Evolutionary conservation across 768 basidiomycete species (phyloP).

Genomic region (Saitozyma podzolica): DNA sequence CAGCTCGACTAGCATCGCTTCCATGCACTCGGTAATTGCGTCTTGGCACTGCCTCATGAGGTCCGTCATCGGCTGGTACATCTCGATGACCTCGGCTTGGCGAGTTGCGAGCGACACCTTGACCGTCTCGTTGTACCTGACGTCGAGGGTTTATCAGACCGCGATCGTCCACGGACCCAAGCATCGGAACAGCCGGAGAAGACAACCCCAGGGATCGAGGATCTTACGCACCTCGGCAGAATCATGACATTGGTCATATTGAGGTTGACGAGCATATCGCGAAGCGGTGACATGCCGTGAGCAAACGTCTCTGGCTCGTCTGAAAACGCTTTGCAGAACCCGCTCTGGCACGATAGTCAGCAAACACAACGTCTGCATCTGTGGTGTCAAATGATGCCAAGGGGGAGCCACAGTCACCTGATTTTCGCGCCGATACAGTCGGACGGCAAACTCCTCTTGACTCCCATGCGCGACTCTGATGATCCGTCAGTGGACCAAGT

Average conservation of each 20-base stretch:
- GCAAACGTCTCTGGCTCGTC: constrained; percentile 96
- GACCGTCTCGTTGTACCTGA: constrained; percentile 85
- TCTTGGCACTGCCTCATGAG: constrained; percentile 89
- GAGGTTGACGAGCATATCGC: constrained; percentile 88
- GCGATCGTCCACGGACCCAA: not conserved
- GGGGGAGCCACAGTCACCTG: constrained; percentile 56
- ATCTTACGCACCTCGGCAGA: constrained; percentile 70
- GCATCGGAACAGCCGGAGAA: not conserved
- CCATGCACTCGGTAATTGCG: constrained; percentile 92
- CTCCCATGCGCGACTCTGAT: constrained; percentile 77
- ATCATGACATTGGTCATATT: constrained; percentile 85
- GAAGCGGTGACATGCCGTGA: constrained; percentile 84
- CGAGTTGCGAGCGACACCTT: constrained; percentile 78
- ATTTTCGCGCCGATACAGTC: constrained; percentile 87
- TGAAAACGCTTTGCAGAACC: constrained; percentile 95
- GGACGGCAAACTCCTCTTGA: constrained; percentile 88
- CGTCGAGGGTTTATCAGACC: not conserved
- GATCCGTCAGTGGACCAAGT: not conserved
- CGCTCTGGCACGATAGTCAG: constrained; percentile 54
- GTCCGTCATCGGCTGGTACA: constrained; percentile 80
- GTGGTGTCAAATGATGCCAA: not conserved
- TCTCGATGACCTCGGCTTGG: constrained; percentile 85
- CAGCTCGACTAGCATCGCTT: constrained; percentile 79
- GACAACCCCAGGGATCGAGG: not conserved
- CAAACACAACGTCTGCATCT: not conserved